Evolutionary conservation across 371 early-diverging fungal species (phyloP), one percentile per base, ranked within the genome.

Genomic region (Mortierella sp.): DNA sequence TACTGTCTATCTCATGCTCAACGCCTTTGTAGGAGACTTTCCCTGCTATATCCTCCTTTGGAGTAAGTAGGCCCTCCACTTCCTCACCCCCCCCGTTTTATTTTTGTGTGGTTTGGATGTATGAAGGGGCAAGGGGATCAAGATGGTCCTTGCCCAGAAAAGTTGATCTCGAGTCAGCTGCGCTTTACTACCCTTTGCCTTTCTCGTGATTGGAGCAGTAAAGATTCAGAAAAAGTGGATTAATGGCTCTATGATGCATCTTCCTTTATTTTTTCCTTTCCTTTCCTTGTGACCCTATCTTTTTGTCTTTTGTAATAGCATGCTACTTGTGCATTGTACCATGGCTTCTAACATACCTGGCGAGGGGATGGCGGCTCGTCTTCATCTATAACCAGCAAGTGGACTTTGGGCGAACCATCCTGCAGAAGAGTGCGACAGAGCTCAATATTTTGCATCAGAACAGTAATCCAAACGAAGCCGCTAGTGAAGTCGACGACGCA

Each of bases 351-450:
- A 81, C 82, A 16, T 74, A 81, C 24, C 72, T 81, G 50, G 82
- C 82, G n/a, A 74, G 82, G 31, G 82, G 74, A 43, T 81, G 73
- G 71, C 74, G 82, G 8, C 74, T 81, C 1, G 77, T 81, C 29
- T 81, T 74, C 61, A 81, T 81, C 53, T 81, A 81, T 63, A 77
- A 77, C 58, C 74, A 77, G 24, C 82, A 81, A 47, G 74, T 77
- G 14, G 78, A 81, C 43, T 71, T 74, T 66, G 82, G 72, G 48
- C 66, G 71, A 26, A 70, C 45, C 10, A 73, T 34, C 50, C 43
- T 76, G 8, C 80, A 76, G 40, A 76, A 47, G 37, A 67, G 64
- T 53, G 37, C 65, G 40, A 40, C 39, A 0, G 69, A 71, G 11
- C 50, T 71, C 29, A 63, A 53, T 37, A 44, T 22, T 68, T 37